These are phyloP conservation scores for Boletus austroedulis DNA, from an alignment of 1,284 basidiomycete genomes.

Conservation along the genomic window DNA sequence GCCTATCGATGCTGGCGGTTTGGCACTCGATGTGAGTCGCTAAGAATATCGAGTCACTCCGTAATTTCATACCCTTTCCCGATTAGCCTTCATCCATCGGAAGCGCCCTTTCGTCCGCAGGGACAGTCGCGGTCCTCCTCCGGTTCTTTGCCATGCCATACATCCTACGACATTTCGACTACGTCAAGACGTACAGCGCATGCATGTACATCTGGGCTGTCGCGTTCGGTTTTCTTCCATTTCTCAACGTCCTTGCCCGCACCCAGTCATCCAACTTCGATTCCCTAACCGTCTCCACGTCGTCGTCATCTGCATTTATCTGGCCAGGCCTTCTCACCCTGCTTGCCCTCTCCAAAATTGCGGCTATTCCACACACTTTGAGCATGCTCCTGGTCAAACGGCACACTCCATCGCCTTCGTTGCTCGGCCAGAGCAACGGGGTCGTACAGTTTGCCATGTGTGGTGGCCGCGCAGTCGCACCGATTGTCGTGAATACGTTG, in stretches of 20 bases:
- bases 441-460: slow-evolving; percentile 26
- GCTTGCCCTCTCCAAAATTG: slow-evolving; percentile 23
- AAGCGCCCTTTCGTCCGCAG: slow-evolving; percentile 15
- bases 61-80: not conserved
- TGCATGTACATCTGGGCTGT: slow-evolving; percentile 26
- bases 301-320: not conserved
- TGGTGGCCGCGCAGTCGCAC: slow-evolving; percentile 18
- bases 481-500: slow-evolving; percentile 18
- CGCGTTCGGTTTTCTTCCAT: slow-evolving; percentile 13
- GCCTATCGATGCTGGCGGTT: slow-evolving; percentile 13
- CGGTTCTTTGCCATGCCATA: slow-evolving; percentile 17
- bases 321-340: slow-evolving; percentile 18
- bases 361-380: slow-evolving; percentile 11
- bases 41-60: not conserved
- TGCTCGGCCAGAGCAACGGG: slow-evolving; percentile 19
- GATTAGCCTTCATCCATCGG: slow-evolving; percentile 22
- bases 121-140: slow-evolving; percentile 15
- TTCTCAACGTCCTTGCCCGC: slow-evolving; percentile 17
- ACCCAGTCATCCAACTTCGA: not conserved
- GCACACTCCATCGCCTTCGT: slow-evolving; percentile 17
- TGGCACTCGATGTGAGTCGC: slow-evolving; percentile 18
- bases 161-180: slow-evolving; percentile 22
- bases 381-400: slow-evolving; percentile 25
- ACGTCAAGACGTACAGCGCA: slow-evolving; percentile 15
- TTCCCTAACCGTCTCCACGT: too few species aligned